Percentiles rank a stretch among this genome's conserved stretches.
These are phyloP conservation scores for Beauveria rudraprayagi DNA, from an alignment of 2,329 filamentous ascomycete genomes.

Conservation along the genomic window DNA sequence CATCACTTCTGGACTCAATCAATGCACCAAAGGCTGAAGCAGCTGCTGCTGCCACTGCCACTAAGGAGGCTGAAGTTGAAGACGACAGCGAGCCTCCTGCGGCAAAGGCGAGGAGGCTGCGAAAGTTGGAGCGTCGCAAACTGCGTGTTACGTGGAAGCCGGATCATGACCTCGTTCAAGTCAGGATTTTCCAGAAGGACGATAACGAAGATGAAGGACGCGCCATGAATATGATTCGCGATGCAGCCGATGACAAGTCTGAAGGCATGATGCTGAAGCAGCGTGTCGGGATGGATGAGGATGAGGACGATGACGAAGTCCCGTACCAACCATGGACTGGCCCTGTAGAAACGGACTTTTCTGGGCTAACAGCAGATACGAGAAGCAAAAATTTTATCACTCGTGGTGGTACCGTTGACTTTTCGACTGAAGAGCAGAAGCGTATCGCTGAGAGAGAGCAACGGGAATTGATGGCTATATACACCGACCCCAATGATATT, in stretches of 20 bases:
- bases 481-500: constrained; percentile 45
- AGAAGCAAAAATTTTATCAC: constrained; percentile 43
- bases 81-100: constrained; percentile 58
- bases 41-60: constrained; percentile 29
- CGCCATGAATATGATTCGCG: constrained; percentile 58
- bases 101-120: constrained; percentile 57
- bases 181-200: constrained; percentile 65
- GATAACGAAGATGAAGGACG: constrained; percentile 62
- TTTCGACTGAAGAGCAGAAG: constrained; percentile 49
- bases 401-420: constrained; percentile 42
- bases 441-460: constrained; percentile 49
- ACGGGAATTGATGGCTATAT: constrained; percentile 53
- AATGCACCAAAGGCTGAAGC: constrained; percentile 33
- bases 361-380: constrained; percentile 36
- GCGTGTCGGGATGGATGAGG: constrained; percentile 37
- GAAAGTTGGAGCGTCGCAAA: constrained; percentile 64
- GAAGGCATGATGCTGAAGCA: constrained; percentile 63
- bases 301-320: constrained; percentile 52
- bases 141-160: constrained; percentile 65
- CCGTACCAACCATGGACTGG: constrained; percentile 46
- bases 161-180: constrained; percentile 56
- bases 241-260: constrained; percentile 64
- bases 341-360: constrained; percentile 39
- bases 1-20: constrained; percentile 45
- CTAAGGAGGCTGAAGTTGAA: constrained; percentile 40